Evolutionary conservation across 805 yeast genomes (phyloP), one percentile per base, ranked within the genome.

Genomic region (Novakomyces olei): DNA sequence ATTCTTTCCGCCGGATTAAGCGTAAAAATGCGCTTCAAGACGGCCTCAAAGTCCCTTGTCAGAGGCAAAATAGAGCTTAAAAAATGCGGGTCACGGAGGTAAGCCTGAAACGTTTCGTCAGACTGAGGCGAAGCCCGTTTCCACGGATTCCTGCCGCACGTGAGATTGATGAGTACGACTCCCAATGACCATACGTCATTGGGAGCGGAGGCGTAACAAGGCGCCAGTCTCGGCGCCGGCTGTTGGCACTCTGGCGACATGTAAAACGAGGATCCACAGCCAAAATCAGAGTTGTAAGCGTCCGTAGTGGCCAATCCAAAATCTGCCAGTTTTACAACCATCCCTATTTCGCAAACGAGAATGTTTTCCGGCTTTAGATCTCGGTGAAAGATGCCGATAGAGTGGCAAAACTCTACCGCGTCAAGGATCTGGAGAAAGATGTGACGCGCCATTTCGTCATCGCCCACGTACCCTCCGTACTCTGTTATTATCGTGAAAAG

Each of bases 301-400:
- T 65, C 62, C 31, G 65, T 63, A 37, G 85, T 67, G 15, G 94
- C 81, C 15, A 85, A 60, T 4, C 96, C 96, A 53, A 88, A 85
- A 55, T 85, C 98, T 24, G 91, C 85, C 38, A 72, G 59, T 40
- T 63, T 65, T 36, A 74, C 57, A 35, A 55, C 61, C 34, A 61
- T 49, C 37, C 70, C 79, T 43, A 65, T 60, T 46, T 52, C 51
- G 8, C 67, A 61, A 32, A 81, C 69, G 45, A 88, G 58, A 36
- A 88, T 67, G 56, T 88, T 88, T 51, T 88, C 96, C 4, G 98
- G 98, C 57, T 88, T 88, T 41, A 83, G 68, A 53, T 83, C 96
- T 48, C 95, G 77, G 50, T 83, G 96, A 49, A 72, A 85, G 24
- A 85, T 69, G n/a, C 76, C 73, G 39, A 65, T 67, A 2, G 73